Conservation (phyloP, 352 stramenopile genomes). For the Peronospora belbahrii region DNA sequence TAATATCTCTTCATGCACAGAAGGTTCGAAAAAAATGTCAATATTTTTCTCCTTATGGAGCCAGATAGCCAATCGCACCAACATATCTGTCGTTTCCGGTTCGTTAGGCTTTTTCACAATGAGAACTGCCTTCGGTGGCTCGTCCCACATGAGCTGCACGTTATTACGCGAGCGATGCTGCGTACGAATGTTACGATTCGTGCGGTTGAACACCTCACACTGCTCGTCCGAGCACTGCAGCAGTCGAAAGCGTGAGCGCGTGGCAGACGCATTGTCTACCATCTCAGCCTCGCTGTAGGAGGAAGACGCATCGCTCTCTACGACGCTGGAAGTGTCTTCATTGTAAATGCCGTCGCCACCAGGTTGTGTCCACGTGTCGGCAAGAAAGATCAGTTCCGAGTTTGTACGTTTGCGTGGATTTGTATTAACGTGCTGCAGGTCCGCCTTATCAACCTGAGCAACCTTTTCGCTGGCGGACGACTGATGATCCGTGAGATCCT, state of each 20-base stretch:
- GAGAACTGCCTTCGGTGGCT: conserved; percentile 68
- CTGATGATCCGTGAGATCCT: conserved; percentile 51
- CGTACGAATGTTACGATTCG: conserved; percentile 81
- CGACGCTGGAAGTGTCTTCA: conserved; percentile 47
- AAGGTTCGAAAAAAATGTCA: conserved; percentile 62
- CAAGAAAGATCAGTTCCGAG: conserved; percentile 77
- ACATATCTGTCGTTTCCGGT: conserved; percentile 56
- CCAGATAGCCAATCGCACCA: conserved; percentile 61
- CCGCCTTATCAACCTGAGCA: conserved; percentile 23
- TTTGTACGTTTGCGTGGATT: conserved; percentile 63
- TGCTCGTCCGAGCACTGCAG: conserved; percentile 84
- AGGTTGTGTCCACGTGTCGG: conserved; percentile 65
- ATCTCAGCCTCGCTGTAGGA: conserved; percentile 36
- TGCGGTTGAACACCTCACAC: conserved; percentile 81
- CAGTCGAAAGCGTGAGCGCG: conserved; percentile 63
- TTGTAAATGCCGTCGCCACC: conserved; percentile 63
- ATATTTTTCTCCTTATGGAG: conserved; percentile 68
- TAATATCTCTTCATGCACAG: conserved; percentile 58
- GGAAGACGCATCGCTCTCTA: conserved; percentile 39
- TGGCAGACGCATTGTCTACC: conserved; percentile 18
- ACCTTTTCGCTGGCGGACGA: conserved; percentile 24
- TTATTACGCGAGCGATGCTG: conserved; percentile 83
- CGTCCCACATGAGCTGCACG: conserved; percentile 86
- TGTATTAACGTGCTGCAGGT: conserved; percentile 46
- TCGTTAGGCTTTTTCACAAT: conserved; percentile 89